Percentiles rank a stretch among this genome's conserved stretches.
Evolutionary conservation across 306 rosid species (phyloP).

Genomic region (Bauhinia variegata): DNA sequence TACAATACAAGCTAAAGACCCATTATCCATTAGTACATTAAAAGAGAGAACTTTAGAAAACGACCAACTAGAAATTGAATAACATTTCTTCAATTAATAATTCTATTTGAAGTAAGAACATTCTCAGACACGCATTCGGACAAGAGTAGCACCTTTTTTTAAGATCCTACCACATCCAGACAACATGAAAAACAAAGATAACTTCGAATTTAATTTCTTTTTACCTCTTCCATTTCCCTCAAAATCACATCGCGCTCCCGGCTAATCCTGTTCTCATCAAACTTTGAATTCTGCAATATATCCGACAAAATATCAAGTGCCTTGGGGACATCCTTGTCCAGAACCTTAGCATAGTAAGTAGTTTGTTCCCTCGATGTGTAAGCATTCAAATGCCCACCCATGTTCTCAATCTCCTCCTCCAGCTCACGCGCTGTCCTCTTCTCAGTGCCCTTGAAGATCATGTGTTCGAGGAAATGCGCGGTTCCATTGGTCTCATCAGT

Average conservation of each 20-base stretch:
- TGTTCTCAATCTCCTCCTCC: slow-evolving; percentile 71
- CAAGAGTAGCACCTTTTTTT: too few relatives aligned
- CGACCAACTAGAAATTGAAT: too few relatives aligned
- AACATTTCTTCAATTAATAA: too few relatives aligned
- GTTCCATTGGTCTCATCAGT: slow-evolving; percentile 70
- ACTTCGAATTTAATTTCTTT: background rate
- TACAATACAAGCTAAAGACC: too few relatives aligned
- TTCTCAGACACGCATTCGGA: too few relatives aligned
- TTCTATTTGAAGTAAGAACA: too few relatives aligned
- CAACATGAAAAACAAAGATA: too few relatives aligned
- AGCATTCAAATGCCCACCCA: slow-evolving; percentile 73
- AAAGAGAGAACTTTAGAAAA: too few relatives aligned
- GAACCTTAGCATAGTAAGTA: slow-evolving; percentile 81
- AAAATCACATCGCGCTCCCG: slow-evolving; percentile 87
- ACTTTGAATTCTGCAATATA: slow-evolving; percentile 84
- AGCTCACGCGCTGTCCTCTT: slow-evolving; percentile 56
- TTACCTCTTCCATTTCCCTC: slow-evolving; percentile 96
- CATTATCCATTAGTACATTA: too few relatives aligned
- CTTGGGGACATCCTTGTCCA: slow-evolving; percentile 61
- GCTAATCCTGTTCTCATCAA: slow-evolving; percentile 67
- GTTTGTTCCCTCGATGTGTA: slow-evolving; percentile 89
- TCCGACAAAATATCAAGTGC: slow-evolving; percentile 81
- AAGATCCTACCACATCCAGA: too few relatives aligned
- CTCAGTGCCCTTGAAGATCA: slow-evolving; percentile 70
- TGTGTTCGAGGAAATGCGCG: slow-evolving; percentile 71